Evolutionary conservation across 164 flowering plant species (phyloP).

Genomic region (Cinnamomum chago): DNA sequence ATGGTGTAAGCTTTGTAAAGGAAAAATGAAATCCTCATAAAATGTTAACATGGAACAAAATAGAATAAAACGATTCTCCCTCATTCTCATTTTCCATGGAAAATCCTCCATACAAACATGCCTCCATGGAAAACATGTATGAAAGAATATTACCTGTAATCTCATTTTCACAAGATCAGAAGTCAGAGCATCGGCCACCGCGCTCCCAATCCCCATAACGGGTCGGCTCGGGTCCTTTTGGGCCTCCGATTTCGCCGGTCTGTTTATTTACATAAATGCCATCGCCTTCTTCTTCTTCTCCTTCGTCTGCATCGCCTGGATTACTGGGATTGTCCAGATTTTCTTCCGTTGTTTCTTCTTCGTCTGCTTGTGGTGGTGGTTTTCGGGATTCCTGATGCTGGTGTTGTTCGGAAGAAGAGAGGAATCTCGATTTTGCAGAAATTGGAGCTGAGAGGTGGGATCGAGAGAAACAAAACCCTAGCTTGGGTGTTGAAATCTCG

Average conservation of each 20-base stretch:
- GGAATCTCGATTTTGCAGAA: neutral
- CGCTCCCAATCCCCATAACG: conserved; percentile 54
- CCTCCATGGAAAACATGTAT: no score
- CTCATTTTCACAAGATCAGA: conserved; percentile 20
- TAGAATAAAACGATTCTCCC: no score
- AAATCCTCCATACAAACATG: no score
- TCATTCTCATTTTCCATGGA: no score
- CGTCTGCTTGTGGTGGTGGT: neutral
- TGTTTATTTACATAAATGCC: conserved; percentile 22
- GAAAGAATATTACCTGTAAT: neutral
- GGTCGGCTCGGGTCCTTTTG: conserved; percentile 19
- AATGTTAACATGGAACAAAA: no score
- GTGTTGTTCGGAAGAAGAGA: neutral
- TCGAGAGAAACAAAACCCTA: conserved; percentile 1
- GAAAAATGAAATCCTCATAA: no score
- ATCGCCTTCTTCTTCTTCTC: neutral
- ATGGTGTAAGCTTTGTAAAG: no score
- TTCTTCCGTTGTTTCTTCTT: neutral
- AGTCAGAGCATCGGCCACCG: conserved; percentile 64
- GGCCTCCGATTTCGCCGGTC: conserved; percentile 17
- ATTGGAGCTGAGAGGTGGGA: neutral
- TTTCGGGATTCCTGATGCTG: neutral
- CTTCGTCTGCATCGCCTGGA: neutral
- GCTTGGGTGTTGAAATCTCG: conserved; percentile 3
- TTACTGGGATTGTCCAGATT: neutral